Percentiles rank a stretch among this genome's conserved stretches.
These are phyloP conservation scores for Penicillium polonicum DNA, from an alignment of 2,329 filamentous ascomycete species.

Conservation along the genomic window DNA sequence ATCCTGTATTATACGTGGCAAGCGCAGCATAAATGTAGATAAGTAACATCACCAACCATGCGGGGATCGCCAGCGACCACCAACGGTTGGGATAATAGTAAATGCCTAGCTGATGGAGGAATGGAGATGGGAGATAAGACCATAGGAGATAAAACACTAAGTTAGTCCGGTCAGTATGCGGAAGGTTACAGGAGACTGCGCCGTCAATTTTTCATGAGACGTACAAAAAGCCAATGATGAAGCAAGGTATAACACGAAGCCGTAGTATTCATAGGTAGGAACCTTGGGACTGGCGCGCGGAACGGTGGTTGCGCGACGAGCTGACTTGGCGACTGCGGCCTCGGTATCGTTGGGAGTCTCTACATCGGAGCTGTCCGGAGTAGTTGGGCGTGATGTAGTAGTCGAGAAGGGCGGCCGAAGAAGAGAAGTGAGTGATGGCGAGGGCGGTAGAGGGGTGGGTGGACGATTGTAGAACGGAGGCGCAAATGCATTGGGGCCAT, in stretches of 20 bases:
- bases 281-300: slow-evolving; percentile 87
- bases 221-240: slow-evolving; percentile 76
- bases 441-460: slow-evolving; percentile 90
- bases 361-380: slow-evolving; percentile 86
- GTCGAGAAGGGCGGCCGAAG: slow-evolving; percentile 68
- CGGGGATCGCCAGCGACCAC: slow-evolving; percentile 93
- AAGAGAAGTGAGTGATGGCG: slow-evolving; percentile 86
- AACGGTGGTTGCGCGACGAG: slow-evolving; percentile 61
- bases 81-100: slow-evolving; percentile 96
- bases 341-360: slow-evolving; percentile 65
- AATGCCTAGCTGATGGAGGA: slow-evolving; percentile 89
- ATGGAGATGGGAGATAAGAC: slow-evolving; percentile 88
- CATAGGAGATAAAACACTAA: slow-evolving; percentile 66
- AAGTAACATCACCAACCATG: slow-evolving; percentile 82
- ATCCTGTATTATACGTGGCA: slow-evolving; percentile 84
- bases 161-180: slow-evolving; percentile 5
- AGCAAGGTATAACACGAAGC: slow-evolving; percentile 93
- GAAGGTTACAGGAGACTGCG: background rate
- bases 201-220: slow-evolving; percentile 32
- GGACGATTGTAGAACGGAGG: slow-evolving; percentile 97
- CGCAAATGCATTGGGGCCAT: slow-evolving; percentile 54
- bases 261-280: slow-evolving; percentile 99
- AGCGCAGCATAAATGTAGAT: slow-evolving; percentile 94
- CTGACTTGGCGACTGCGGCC: slow-evolving; percentile 60
- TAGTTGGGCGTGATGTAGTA: slow-evolving; percentile 81